Conservation (phyloP, 2,329 filamentous ascomycete genomes). For the Clonostachys rosea region DNA sequence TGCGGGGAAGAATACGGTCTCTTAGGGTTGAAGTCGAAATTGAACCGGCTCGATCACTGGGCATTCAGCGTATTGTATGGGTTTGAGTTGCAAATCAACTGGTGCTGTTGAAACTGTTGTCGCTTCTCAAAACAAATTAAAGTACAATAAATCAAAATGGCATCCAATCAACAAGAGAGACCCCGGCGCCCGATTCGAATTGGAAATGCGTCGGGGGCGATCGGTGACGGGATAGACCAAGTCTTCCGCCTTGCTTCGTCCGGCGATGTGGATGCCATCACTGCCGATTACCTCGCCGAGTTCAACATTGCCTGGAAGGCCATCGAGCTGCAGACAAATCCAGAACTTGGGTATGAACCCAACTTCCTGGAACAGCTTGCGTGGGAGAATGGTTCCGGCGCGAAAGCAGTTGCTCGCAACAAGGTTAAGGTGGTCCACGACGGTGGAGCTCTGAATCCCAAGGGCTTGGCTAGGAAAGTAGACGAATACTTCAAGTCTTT, state of each 20-base stretch:
- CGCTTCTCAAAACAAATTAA: no score
- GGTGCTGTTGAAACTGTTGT: no score
- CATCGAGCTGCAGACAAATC: slow-evolving; percentile 15
- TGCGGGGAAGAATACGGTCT: no score
- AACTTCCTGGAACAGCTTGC: slow-evolving; percentile 33
- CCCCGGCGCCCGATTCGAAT: slow-evolving; percentile 10
- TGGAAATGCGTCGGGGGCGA: slow-evolving; percentile 16
- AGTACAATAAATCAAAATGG: not conserved
- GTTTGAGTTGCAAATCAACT: no score
- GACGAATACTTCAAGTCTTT: slow-evolving; percentile 14
- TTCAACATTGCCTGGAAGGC: slow-evolving; percentile 42
- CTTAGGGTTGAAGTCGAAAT: no score
- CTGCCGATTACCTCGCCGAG: slow-evolving; percentile 27
- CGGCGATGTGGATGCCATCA: slow-evolving; percentile 21
- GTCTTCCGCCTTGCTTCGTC: slow-evolving; percentile 13
- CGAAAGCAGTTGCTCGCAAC: slow-evolving; percentile 17
- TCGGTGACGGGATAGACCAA: slow-evolving; percentile 16
- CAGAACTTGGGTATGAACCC: slow-evolving; percentile 20
- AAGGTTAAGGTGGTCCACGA: slow-evolving; percentile 25
- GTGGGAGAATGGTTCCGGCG: slow-evolving; percentile 18
- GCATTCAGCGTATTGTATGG: no score
- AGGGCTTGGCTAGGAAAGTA: slow-evolving; percentile 13
- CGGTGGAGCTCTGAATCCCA: slow-evolving; percentile 24
- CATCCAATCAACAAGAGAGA: not conserved
- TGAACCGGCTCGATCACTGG: no score